These are phyloP conservation scores for Rhodosporidiobolus sp. DNA, from an alignment of 768 basidiomycete species.

Conservation along the genomic window DNA sequence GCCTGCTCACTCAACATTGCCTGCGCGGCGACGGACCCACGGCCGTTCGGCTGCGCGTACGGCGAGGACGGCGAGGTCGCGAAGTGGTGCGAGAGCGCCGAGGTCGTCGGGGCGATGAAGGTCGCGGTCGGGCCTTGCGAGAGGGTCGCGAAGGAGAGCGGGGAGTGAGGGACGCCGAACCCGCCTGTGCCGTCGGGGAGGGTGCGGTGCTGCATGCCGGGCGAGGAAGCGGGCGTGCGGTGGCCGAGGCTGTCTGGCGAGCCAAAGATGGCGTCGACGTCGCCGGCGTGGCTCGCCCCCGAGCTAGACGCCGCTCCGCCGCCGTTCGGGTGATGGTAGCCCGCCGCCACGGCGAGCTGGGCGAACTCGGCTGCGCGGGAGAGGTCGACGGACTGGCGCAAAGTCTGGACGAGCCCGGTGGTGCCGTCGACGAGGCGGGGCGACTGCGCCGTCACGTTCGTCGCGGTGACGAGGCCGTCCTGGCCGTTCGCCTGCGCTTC, in stretches of 20 bases:
- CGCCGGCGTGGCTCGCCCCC: conserved; percentile 29
- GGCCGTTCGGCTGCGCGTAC: neutral
- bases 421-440: neutral
- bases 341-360: neutral
- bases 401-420: conserved; percentile 15
- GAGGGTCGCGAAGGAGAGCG: conserved; percentile 23
- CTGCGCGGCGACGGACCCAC: conserved; percentile 28
- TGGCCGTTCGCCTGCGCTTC: conserved; percentile 27
- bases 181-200: conserved; percentile 11
- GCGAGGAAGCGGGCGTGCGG: conserved; percentile 15
- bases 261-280: conserved; percentile 29
- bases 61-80: neutral
- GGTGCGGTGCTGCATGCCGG: conserved; percentile 14
- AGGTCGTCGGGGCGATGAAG: conserved; percentile 16
- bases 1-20: conserved; percentile 35
- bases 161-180: conserved; percentile 24
- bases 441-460: conserved; percentile 7
- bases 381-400: conserved; percentile 23
- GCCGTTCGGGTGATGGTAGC: neutral
- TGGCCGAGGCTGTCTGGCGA: conserved; percentile 33
- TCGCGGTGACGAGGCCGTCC: conserved; percentile 3
- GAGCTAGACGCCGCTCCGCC: conserved; percentile 13
- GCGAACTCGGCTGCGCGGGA: neutral
- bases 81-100: conserved; percentile 32
- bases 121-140: conserved; percentile 8